Base-by-base conservation (phyloP, 257 asterid species). In the Echites panduratus region DNA sequence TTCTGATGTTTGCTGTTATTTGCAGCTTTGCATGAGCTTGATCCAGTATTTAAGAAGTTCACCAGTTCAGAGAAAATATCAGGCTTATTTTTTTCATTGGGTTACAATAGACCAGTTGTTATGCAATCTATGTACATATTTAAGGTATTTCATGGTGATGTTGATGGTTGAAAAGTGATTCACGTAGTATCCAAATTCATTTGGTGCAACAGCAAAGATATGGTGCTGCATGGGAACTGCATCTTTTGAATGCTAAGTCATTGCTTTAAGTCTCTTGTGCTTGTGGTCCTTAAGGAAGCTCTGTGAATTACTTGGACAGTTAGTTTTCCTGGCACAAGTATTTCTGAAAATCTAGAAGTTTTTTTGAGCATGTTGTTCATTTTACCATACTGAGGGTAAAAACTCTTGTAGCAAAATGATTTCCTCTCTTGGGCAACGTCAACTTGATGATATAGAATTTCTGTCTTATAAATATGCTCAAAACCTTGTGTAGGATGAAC, bases 61-160 rank as follows among this genome's bases (percentile, higher is more conserved):
- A 82, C 95, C 43, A 76, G 82, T 77, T 84, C 97, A 56, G 97
- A 83, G 73, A 85, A 83, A 79, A 11, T 84, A 17, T 79, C 78
- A 2, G 63, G 91, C 75, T 79, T 90, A 75, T 66, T 90, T 58
- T 68, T 73, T 65, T 90, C 95, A 24, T 77, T 90, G 82, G 88
- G 85, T 24, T 90, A 88, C 84, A 85, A 14, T 66, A 85, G 85
- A 81, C 96, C 96, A 57, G 84, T 71, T 56, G 78, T 83, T 76
- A 84, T 88, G 75, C 96, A 90, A 77, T 85, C 96, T 78, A 88
- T 88, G 96, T 87, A 88, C 89, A 88, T 90, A 72, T 87, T 90
- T 79, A 90, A 90, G 95, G 95, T 90, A 78, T 50, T 41, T 76
- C 20, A 10, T 20, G 29, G 65, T 68, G 58, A 57, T 35, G 22